Percentiles rank a stretch among this genome's conserved stretches.
Evolutionary conservation across 441 rosid genomes (phyloP).

Genomic region (Melastoma candidum): DNA sequence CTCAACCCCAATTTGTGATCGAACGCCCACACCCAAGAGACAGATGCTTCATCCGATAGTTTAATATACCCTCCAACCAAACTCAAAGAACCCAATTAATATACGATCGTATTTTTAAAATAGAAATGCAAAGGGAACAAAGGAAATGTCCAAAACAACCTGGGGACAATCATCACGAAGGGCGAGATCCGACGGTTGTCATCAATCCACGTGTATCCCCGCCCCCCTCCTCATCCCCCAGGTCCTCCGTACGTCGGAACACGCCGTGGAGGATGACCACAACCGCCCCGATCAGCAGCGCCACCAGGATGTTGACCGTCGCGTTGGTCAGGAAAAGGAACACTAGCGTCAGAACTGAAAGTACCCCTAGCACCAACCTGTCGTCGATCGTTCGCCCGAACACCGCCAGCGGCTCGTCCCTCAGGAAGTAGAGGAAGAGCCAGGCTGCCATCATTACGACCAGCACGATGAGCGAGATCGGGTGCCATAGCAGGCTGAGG

Average conservation of each 20-base stretch:
- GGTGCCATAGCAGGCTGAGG: conserved; percentile 45
- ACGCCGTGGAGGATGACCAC: conserved; percentile 44
- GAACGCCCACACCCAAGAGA: no score
- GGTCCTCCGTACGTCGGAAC: conserved; percentile 54
- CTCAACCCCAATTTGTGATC: no score
- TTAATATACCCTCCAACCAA: no score
- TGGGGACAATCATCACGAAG: neutral
- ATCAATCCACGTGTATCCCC: conserved; percentile 8
- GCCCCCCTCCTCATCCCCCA: conserved; percentile 28
- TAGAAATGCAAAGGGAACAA: no score
- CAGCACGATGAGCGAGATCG: conserved; percentile 49
- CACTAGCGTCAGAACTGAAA: conserved; percentile 34
- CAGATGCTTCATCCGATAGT: no score
- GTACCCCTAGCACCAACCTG: conserved; percentile 24
- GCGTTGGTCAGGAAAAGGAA: conserved; percentile 42
- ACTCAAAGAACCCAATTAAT: no score
- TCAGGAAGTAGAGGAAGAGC: conserved; percentile 53
- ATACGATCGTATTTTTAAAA: no score
- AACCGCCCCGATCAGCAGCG: conserved; percentile 36
- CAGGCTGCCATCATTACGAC: conserved; percentile 36
- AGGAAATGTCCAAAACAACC: no score
- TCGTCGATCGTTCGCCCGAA: conserved; percentile 40
- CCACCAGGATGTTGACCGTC: conserved; percentile 31
- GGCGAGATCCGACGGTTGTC: conserved; percentile 1
- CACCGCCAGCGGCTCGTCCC: conserved; percentile 47